phyloP scores from a whole-genome alignment of 208 protist genomes.

The Trypanosoma theileri region DNA sequence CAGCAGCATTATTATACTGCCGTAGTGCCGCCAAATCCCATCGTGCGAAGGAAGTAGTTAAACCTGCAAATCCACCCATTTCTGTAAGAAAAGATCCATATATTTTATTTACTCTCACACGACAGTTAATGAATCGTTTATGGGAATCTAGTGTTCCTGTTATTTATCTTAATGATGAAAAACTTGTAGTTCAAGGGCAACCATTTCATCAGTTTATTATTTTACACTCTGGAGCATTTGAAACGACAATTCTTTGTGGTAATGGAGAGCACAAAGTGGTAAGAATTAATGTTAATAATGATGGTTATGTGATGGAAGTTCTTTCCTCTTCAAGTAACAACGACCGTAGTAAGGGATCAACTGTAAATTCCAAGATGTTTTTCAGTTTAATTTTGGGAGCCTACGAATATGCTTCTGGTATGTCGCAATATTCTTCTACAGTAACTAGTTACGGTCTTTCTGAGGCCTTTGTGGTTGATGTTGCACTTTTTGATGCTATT shows the following conservation, averaged over 20 bases:
- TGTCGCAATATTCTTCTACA: slow-evolving; percentile 68
- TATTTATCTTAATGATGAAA: slow-evolving; percentile 80
- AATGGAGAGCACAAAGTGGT: slow-evolving; percentile 50
- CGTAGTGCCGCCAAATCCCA: slow-evolving; percentile 63
- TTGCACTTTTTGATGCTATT: slow-evolving; percentile 42
- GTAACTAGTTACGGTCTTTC: slow-evolving; percentile 75
- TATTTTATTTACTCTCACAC: slow-evolving; percentile 63
- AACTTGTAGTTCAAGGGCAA: slow-evolving; percentile 68
- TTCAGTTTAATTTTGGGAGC: slow-evolving; percentile 63
- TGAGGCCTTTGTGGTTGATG: slow-evolving; percentile 71
- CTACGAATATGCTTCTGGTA: slow-evolving; percentile 68
- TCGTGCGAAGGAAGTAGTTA: slow-evolving; percentile 53
- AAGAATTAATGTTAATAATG: slow-evolving; percentile 24
- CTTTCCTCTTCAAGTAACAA: background rate
- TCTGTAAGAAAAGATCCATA: slow-evolving; percentile 66
- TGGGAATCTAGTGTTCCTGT: slow-evolving; percentile 60
- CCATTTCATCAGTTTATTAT: slow-evolving; percentile 59
- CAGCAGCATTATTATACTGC: slow-evolving; percentile 78
- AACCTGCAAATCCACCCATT: slow-evolving; percentile 30
- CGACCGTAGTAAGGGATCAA: background rate
- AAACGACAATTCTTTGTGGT: slow-evolving; percentile 54
- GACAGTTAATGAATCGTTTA: slow-evolving; percentile 40
- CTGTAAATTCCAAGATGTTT: slow-evolving; percentile 1
- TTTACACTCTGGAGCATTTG: slow-evolving; percentile 58
- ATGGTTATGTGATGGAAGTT: slow-evolving; percentile 13